Percentiles rank a stretch among this genome's conserved stretches.
Conservation (phyloP, 805 yeast species). For the Millerozyma acaciae region DNA sequence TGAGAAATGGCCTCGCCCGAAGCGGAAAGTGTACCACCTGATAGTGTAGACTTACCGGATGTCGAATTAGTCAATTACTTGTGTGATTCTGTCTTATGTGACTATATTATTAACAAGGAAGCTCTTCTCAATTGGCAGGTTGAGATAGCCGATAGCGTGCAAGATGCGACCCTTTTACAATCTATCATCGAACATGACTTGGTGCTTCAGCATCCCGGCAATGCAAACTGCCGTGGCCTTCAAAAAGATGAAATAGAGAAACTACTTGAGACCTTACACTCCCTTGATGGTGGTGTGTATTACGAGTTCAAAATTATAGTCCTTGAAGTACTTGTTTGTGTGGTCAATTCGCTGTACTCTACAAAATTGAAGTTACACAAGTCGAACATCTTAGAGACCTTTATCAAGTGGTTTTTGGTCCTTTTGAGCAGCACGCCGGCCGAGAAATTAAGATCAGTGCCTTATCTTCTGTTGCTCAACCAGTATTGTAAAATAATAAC, state of each 20-base stretch:
- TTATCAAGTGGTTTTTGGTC: too few relatives aligned
- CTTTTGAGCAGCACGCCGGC: too few relatives aligned
- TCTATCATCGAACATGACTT: constrained; percentile 24
- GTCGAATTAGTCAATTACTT: constrained; percentile 19
- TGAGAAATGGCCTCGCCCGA: too few relatives aligned
- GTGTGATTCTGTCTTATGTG: constrained; percentile 20
- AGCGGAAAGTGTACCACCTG: too few relatives aligned
- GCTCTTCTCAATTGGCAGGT: constrained; percentile 34
- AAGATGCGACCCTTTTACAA: constrained; percentile 17
- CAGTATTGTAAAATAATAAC: constrained; percentile 22
- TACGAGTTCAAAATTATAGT: constrained; percentile 27
- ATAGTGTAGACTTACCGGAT: too few relatives aligned
- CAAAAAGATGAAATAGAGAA: constrained; percentile 5
- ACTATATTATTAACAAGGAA: constrained; percentile 22
- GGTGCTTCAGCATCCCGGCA: constrained; percentile 10
- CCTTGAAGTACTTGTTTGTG: too few relatives aligned
- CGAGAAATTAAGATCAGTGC: too few relatives aligned
- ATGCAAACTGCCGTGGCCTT: constrained; percentile 6
- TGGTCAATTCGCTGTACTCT: too few relatives aligned
- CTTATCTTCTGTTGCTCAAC: too few relatives aligned
- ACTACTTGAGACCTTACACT: constrained; percentile 12
- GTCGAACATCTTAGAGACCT: too few relatives aligned
- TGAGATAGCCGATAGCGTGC: constrained; percentile 25
- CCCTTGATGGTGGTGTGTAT: constrained; percentile 22
- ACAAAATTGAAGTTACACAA: too few relatives aligned